phyloP scores from a whole-genome alignment of 768 basidiomycete species.

The Amanita inopinata region DNA sequence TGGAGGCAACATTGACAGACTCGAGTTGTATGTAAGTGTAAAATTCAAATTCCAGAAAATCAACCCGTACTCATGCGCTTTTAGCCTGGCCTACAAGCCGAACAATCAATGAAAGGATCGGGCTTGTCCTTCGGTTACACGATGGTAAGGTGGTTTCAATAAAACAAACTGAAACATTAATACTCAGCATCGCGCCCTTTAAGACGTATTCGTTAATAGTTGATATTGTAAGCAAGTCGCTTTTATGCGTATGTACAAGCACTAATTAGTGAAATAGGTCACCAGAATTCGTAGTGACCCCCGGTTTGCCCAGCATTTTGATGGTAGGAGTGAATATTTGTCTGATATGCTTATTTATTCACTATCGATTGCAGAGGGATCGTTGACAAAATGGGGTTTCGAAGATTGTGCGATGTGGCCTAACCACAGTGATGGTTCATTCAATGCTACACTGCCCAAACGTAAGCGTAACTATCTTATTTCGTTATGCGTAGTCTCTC shows the following conservation, averaged over 20 bases:
- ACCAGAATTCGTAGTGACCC: conserved; percentile 16
- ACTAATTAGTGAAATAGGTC: conserved; percentile 11
- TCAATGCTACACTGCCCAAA: conserved; percentile 14
- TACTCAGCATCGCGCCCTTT: background rate
- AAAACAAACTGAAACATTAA: background rate
- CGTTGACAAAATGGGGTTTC: conserved; percentile 16
- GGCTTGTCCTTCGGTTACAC: conserved; percentile 18
- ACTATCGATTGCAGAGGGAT: background rate
- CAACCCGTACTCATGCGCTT: background rate
- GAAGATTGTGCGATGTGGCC: conserved; percentile 12
- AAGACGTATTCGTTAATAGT: conserved; percentile 16
- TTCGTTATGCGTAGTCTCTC: background rate
- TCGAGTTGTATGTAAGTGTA: conserved; percentile 26
- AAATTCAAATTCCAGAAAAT: background rate
- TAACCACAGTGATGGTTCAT: conserved; percentile 12
- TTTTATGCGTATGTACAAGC: background rate
- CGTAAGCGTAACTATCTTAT: conserved; percentile 9
- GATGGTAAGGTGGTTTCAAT: conserved; percentile 13
- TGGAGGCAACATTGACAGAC: conserved; percentile 19
- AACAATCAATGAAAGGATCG: conserved; percentile 9
- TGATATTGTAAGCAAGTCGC: conserved; percentile 13
- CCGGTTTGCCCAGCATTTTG: conserved; percentile 12
- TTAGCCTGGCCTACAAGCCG: conserved; percentile 15
- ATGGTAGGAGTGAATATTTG: conserved; percentile 5
- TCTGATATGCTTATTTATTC: background rate